Evolutionary conservation across 2,329 filamentous ascomycete genomes (phyloP), one percentile per base, ranked within the genome.

Genomic region (Calonectria ilicicola): DNA sequence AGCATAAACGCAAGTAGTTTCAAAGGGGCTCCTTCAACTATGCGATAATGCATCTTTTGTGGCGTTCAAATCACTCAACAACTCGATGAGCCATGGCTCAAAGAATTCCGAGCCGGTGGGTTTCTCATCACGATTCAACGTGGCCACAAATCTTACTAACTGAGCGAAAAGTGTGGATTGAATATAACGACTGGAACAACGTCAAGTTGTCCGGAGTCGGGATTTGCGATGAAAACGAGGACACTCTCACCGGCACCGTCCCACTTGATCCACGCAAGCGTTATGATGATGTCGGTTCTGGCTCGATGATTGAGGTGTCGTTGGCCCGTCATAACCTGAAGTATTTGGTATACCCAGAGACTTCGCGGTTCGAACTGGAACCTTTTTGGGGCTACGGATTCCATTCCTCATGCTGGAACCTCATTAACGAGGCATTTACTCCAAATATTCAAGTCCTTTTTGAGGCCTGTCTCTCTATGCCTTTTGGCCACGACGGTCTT

Each of bases 381-480:
- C 64, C 67, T 2, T 65, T 44, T 32, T 72, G 65, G 74, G 73
- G 75, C 3, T 75, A 44, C 4, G 26, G 12, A 19, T 71, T 75
- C 17, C 74, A 76, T 21, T 68, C 74, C 4, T 69, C 42, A n/a
- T 76, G 75, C 21, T 76, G 73, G 74, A 26, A 32, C 12, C 12
- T 76, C 4, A 42, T 76, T 17, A 62, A 12, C 14, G 0, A 2
- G 9, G 23, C 4, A 8, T 66, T 60, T 21, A 71, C 14, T 2
- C 65, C 53, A 3, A 63, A 72, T 23, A 15, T 71, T 8, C 7
- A 15, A 2, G 26, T 12, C 17, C 58, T 77, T 19, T 75, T 76
- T 26, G 27, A 47, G 2, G 44, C 64, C 29, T 70, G 63, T 35
- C 60, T 65, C n/a, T 76, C 73, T 0, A 68, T 72, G 38, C 73